Evolutionary conservation across 2,329 filamentous ascomycete species (phyloP).

Genomic region (Cercospora sojina): DNA sequence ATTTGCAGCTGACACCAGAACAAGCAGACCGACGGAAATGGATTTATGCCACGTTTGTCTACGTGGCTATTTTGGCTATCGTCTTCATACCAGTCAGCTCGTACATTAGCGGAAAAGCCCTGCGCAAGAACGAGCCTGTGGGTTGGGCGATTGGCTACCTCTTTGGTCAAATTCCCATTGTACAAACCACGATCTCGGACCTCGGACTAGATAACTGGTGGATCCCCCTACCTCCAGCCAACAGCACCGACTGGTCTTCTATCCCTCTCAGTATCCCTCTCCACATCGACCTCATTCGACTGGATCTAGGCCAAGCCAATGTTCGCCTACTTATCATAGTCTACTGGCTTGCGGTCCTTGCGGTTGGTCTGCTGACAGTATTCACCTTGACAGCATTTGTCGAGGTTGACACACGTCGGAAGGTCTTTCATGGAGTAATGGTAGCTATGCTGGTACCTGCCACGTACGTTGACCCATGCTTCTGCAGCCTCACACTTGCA

Average conservation of each 20-base stretch:
- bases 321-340: slow-evolving; percentile 72
- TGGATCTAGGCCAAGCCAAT: slow-evolving; percentile 71
- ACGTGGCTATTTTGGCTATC: slow-evolving; percentile 63
- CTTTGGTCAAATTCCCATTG: slow-evolving; percentile 70
- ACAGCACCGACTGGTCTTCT: slow-evolving; percentile 13
- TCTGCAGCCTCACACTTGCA: slow-evolving; percentile 73
- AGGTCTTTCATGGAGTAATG: slow-evolving; percentile 99
- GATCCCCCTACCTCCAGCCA: slow-evolving; percentile 66
- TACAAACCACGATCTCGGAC: slow-evolving; percentile 70
- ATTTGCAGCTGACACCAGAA: slow-evolving; percentile 73
- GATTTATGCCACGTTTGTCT: slow-evolving; percentile 78
- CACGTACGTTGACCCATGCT: slow-evolving; percentile 82
- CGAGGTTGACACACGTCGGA: slow-evolving; percentile 92
- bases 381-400: slow-evolving; percentile 74
- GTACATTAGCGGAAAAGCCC: slow-evolving; percentile 66
- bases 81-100: slow-evolving; percentile 70
- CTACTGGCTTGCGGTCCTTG: slow-evolving; percentile 72
- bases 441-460: slow-evolving; percentile 90
- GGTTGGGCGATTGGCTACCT: slow-evolving; percentile 92
- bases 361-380: slow-evolving; percentile 72
- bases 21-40: slow-evolving; percentile 78
- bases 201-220: slow-evolving; percentile 76
- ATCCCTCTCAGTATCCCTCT: slow-evolving; percentile 39
- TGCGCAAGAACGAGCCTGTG: slow-evolving; percentile 74
- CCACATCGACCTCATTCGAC: slow-evolving; percentile 62